Evolutionary conservation across 306 rosid genomes (phyloP).

Genomic region (Luffa aegyptiaca): DNA sequence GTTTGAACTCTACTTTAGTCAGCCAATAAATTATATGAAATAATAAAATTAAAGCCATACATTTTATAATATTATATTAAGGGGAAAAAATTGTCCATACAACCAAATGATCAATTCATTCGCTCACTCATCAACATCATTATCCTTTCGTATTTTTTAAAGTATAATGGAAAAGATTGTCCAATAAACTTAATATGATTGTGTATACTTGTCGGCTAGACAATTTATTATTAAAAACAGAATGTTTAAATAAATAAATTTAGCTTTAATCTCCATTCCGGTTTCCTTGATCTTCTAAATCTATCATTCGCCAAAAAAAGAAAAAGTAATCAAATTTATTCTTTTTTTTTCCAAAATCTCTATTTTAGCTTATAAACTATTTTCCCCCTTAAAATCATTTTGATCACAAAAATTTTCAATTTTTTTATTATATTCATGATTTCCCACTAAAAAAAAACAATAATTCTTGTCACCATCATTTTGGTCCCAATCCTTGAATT

Average conservation of each 20-base stretch:
- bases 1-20: background rate
- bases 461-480: too few species aligned
- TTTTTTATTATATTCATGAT: too few species aligned
- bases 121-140: conserved; percentile 3
- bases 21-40: background rate
- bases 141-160: background rate
- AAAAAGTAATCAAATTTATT: too few species aligned
- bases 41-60: background rate
- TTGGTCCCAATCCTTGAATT: too few species aligned
- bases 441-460: too few species aligned
- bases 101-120: background rate
- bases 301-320: background rate
- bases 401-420: too few species aligned
- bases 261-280: background rate
- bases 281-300: background rate
- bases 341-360: too few species aligned
- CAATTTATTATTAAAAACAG: background rate
- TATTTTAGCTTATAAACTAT: too few species aligned
- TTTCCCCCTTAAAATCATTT: too few species aligned
- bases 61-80: background rate
- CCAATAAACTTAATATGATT: background rate
- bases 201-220: background rate
- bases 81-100: background rate
- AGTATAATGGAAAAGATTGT: background rate
- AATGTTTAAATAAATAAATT: background rate